Percentiles rank a stretch among this genome's conserved stretches.
These are phyloP conservation scores for Closterium sp. DNA, from an alignment of 139 green algal genomes.

Conservation along the genomic window DNA sequence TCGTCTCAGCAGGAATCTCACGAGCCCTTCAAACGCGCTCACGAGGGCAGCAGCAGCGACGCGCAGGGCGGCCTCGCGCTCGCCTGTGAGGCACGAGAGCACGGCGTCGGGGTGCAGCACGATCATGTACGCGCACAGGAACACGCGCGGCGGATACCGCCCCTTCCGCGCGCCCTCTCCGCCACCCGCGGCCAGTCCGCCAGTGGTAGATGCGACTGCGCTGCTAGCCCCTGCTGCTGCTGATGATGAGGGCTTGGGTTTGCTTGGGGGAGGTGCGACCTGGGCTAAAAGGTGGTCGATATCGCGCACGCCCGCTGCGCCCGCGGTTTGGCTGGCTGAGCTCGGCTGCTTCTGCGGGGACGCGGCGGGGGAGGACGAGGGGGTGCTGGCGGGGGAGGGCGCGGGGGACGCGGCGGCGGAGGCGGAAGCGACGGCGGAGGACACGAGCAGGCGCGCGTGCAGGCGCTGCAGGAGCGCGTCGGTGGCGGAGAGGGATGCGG, in stretches of 20 bases:
- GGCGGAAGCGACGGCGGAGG: neutral
- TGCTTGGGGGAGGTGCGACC: neutral
- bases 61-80: conserved; percentile 62
- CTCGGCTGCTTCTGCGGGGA: neutral
- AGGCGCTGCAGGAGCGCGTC: conserved; percentile 14
- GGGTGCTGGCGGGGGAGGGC: neutral
- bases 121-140: conserved; percentile 89
- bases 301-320: neutral
- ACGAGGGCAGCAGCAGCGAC: conserved; percentile 63
- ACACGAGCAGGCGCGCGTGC: conserved; percentile 12
- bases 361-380: neutral
- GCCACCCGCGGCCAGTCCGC: neutral
- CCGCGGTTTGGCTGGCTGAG: neutral
- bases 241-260: neutral
- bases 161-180: conserved; percentile 34
- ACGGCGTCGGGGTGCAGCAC: conserved; percentile 72
- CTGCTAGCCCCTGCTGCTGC: neutral
- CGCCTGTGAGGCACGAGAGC: conserved; percentile 55
- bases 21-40: conserved; percentile 66
- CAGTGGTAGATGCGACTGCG: neutral
- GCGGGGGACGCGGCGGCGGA: neutral
- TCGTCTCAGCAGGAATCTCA: conserved; percentile 44
- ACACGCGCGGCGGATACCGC: conserved; percentile 79
- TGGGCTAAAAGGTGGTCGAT: neutral
- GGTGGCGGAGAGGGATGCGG: neutral